phyloP scores from a whole-genome alignment of 257 asterid species.

The Gentiana straminea region DNA sequence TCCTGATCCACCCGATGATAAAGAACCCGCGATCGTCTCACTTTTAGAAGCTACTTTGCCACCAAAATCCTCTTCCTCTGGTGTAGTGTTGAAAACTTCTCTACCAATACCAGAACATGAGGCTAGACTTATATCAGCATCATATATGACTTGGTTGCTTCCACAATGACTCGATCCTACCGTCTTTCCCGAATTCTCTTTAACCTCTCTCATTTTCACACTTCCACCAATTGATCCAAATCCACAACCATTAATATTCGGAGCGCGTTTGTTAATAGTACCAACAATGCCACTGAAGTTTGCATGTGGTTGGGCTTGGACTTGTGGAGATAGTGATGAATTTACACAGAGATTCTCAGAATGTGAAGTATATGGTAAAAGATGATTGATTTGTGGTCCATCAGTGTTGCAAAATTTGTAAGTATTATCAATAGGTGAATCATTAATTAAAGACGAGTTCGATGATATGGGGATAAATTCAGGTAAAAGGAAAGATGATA shows the following conservation, averaged over 20 bases:
- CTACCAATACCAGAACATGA: conserved; percentile 27
- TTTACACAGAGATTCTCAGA: conserved; percentile 14
- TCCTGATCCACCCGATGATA: conserved; percentile 67
- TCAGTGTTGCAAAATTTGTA: conserved; percentile 14
- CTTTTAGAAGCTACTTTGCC: conserved; percentile 25
- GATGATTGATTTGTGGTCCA: conserved; percentile 11
- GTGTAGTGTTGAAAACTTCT: conserved; percentile 13
- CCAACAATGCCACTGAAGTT: conserved; percentile 4
- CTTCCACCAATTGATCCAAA: conserved; percentile 5
- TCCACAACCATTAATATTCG: conserved; percentile 11
- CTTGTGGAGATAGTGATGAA: conserved; percentile 36
- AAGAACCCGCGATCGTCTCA: conserved; percentile 26
- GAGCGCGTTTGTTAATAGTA: conserved; percentile 1
- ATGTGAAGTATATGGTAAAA: conserved; percentile 4
- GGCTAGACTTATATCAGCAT: conserved; percentile 32
- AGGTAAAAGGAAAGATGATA: conserved; percentile 40
- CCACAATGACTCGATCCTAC: conserved; percentile 71
- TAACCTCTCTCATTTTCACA: conserved; percentile 8
- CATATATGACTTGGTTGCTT: conserved; percentile 49
- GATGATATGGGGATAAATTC: conserved; percentile 28
- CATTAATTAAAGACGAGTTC: conserved; percentile 10
- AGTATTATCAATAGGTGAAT: conserved; percentile 10
- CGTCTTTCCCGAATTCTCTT: conserved; percentile 40
- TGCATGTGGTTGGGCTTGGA: conserved; percentile 7
- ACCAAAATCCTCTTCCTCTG: conserved; percentile 14